Evolutionary conservation across 371 early-diverging fungal species (phyloP).

Genomic region (Mortierella sp.): DNA sequence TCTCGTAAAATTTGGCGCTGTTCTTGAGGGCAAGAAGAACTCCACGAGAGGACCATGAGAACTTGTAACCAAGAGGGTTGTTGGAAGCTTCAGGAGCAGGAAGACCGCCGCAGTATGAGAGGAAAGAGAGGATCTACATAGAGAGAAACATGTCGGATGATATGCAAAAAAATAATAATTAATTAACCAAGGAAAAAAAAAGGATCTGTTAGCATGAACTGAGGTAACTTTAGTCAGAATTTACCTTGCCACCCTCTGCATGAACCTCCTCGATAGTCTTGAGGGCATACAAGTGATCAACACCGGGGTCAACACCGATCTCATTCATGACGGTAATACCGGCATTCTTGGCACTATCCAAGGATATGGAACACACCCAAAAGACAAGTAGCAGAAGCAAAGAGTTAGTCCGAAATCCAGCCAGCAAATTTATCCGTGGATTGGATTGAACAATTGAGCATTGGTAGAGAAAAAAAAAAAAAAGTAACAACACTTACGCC

Average conservation of each 20-base stretch:
- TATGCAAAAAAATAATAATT: too few species aligned
- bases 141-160: too few species aligned
- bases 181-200: background rate
- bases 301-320: slow-evolving; percentile 96
- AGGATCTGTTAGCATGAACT: too few species aligned
- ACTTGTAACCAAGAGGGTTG: slow-evolving; percentile 99
- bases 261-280: slow-evolving; percentile 91
- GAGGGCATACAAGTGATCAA: slow-evolving; percentile 93
- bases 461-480: too few species aligned
- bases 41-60: slow-evolving; percentile 97
- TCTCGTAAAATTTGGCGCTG: slow-evolving; percentile 87
- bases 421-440: background rate
- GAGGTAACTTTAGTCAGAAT: background rate
- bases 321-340: slow-evolving; percentile 92
- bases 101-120: slow-evolving; percentile 98
- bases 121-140: slow-evolving; percentile 79
- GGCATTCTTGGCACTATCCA: slow-evolving; percentile 76
- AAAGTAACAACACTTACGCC: slow-evolving; percentile 71
- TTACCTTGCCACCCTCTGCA: slow-evolving; percentile 87
- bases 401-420: background rate
- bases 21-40: slow-evolving; percentile 96
- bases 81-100: slow-evolving; percentile 98
- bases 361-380: background rate
- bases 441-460: background rate
- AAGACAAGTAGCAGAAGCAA: background rate